Evolutionary conservation across 164 flowering plant genomes (phyloP).

Genomic region (Brasenia schreberi): DNA sequence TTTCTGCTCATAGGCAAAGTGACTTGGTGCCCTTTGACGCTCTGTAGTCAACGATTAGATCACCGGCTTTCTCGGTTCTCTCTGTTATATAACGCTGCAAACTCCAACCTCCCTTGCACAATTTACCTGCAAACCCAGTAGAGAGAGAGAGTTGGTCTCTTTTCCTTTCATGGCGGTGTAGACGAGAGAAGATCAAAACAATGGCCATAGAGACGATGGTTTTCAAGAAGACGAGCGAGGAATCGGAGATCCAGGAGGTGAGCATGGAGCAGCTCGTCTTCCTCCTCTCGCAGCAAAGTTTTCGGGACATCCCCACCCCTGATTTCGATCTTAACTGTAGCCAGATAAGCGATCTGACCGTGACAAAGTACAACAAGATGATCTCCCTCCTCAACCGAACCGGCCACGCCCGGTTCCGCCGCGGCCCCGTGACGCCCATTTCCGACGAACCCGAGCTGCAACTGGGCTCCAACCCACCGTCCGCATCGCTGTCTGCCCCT

Average conservation of each 20-base stretch:
- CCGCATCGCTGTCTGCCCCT: slow-evolving; percentile 4
- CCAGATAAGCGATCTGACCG: slow-evolving; percentile 49
- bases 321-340: slow-evolving; percentile 24
- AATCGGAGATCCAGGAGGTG: slow-evolving; percentile 65
- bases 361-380: slow-evolving; percentile 57
- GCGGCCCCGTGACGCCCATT: slow-evolving; percentile 28
- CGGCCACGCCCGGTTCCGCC: slow-evolving; percentile 85
- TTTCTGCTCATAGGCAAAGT: no score
- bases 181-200: background rate
- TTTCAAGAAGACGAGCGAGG: slow-evolving; percentile 14
- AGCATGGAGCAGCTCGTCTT: slow-evolving; percentile 63
- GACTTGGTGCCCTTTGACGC: background rate
- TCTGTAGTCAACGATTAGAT: background rate
- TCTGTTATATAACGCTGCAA: background rate
- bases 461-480: background rate
- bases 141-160: background rate
- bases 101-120: no score
- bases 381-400: slow-evolving; percentile 59
- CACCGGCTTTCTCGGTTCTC: background rate
- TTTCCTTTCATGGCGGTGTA: background rate
- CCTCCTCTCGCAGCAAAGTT: slow-evolving; percentile 24
- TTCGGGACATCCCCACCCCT: slow-evolving; percentile 7
- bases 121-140: no score
- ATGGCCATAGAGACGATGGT: background rate
- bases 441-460: background rate